Base-by-base conservation (phyloP, 768 basidiomycete species). In the Mycena galopus region DNA sequence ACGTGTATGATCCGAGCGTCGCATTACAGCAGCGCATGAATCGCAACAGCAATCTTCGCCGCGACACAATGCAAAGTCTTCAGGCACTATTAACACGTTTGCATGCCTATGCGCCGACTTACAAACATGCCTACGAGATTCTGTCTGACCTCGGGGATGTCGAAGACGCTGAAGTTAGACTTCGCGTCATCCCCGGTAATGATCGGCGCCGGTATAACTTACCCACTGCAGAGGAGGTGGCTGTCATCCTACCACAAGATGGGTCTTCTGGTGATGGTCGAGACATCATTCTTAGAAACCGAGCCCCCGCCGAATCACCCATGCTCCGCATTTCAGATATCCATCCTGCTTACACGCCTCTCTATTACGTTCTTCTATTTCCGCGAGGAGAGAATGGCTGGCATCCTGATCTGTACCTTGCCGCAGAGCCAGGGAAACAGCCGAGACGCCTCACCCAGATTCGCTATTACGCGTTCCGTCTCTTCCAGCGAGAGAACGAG, bases 51-150 rank as follows among this genome's bases (percentile, higher is more conserved):
- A 60, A 73, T 3, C 35, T 79, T 0, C 14, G 73, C n/a, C 2
- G 0, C 19, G 32, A 2, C 0, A 71, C 76, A 1, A 60, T 80
- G 32, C 35, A 74, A 30, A 67, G 73, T 1, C 32, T 80, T 0
- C 74, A 79, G 61, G 39, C 33, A 0, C 70, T 64, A 12, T 30
- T 79, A 0, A 65, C 29, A 3, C 8, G 14, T 0, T 1, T 3
- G 3, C 59, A 79, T n/a, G n/a, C 55, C 59, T 67, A 0, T 79
- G 76, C 71, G 67, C 71, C 17, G 29, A 51, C 0, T 0, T 79
- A 80, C 1, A 53, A 66, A 9, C 77, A 77, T 11, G 79, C 79
- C 21, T 74, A 75, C 74, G 73, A 79, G 8, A 44, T 80, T 12
- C 76, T 80, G 37, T 29, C 37, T 50, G 69, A 72, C 3, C 69